A percentile compares a stretch with the other conserved stretches of the same genome.
Conservation (phyloP, 306 rosid species). For the Cucurbita moschata region DNA sequence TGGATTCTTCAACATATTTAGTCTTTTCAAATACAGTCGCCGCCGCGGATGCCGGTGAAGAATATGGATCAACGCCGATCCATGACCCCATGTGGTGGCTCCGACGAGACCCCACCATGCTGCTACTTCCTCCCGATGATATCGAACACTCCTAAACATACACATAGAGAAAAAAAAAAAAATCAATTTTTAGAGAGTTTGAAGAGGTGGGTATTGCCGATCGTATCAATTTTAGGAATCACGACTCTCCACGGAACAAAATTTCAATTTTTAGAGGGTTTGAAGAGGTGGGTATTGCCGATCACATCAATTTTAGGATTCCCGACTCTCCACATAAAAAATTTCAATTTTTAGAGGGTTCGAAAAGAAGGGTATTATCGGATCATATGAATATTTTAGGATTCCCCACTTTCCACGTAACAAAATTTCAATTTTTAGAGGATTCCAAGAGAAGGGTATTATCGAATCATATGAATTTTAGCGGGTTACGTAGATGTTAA, state of each 20-base stretch:
- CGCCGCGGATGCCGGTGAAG: conserved; percentile 15
- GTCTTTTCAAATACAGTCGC: conserved; percentile 34
- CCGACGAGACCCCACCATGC: conserved; percentile 19
- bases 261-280: neutral
- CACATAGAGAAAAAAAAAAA: neutral
- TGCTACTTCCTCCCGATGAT: conserved; percentile 42
- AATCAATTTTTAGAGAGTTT: neutral
- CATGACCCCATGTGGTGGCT: conserved; percentile 34
- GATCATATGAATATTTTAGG: neutral
- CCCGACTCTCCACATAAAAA: neutral
- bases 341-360: neutral
- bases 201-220: neutral
- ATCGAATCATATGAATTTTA: too few species aligned
- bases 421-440: neutral
- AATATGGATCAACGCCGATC: conserved; percentile 54
- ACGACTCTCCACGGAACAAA: neutral
- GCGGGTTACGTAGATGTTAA: too few species aligned
- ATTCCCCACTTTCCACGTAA: too few species aligned
- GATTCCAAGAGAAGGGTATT: neutral
- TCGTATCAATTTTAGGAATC: too few species aligned
- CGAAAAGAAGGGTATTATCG: neutral
- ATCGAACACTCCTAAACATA: conserved; percentile 42
- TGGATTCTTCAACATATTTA: conserved; percentile 12
- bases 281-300: neutral
- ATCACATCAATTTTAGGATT: too few species aligned